Conservation (phyloP, 306 rosid species). For the Prosopis cineraria region DNA sequence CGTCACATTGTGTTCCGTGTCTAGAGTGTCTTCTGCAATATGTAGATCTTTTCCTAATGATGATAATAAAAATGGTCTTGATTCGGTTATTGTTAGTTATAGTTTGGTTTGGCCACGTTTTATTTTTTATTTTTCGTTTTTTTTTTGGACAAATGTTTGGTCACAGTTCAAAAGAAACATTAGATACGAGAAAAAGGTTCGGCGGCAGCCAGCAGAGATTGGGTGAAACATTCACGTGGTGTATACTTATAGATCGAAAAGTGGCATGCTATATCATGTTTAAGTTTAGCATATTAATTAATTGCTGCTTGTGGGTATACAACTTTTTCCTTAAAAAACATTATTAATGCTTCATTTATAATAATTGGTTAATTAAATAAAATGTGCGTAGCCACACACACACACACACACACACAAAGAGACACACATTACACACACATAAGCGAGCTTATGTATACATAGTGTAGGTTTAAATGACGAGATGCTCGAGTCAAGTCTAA, state of each 20-base stretch:
- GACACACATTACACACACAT: too few relatives aligned
- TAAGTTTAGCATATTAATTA: background rate
- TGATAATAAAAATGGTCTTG: background rate
- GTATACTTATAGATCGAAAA: background rate
- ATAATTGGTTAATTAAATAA: too few relatives aligned
- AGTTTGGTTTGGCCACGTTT: background rate
- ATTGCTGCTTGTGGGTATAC: background rate
- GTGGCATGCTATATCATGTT: background rate
- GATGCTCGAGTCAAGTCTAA: too few relatives aligned
- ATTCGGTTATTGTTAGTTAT: background rate
- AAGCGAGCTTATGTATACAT: too few relatives aligned
- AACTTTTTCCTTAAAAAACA: too few relatives aligned
- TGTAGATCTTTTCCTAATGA: background rate
- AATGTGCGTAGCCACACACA: too few relatives aligned
- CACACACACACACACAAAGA: too few relatives aligned
- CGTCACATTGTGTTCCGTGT: slow-evolving; percentile 13
- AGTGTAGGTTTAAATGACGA: too few relatives aligned
- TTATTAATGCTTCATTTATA: too few relatives aligned
- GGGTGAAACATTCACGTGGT: background rate
- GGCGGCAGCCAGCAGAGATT: background rate
- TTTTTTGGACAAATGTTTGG: background rate
- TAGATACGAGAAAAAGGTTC: background rate
- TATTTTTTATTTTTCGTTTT: background rate
- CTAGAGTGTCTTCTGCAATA: background rate
- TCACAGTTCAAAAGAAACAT: background rate